Evolutionary conservation across 228 moss, liverwort and hornwort genomes (phyloP).

Genomic region (Sphagnum magellanicum): DNA sequence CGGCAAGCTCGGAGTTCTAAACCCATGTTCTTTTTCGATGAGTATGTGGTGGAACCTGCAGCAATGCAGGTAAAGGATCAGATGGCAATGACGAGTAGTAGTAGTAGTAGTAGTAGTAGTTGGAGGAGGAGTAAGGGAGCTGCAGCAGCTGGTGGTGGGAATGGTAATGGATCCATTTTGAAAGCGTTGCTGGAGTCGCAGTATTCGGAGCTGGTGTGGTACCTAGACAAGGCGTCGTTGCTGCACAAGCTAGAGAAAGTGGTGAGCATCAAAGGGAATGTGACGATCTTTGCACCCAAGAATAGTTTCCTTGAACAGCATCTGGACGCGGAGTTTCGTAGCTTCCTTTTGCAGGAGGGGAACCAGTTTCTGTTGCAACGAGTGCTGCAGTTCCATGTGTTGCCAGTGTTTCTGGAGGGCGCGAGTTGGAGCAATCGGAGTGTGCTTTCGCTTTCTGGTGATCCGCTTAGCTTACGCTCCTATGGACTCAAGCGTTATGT

Average conservation of each 20-base stretch:
- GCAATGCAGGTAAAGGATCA: no score
- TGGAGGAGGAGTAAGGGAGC: not conserved
- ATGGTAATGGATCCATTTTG: slow-evolving; percentile 43
- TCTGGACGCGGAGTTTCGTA: slow-evolving; percentile 40
- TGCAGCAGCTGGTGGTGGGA: not conserved
- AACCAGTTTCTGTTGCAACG: slow-evolving; percentile 47
- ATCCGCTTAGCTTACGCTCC: slow-evolving; percentile 29
- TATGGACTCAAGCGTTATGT: slow-evolving; percentile 46
- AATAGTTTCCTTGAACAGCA: slow-evolving; percentile 43
- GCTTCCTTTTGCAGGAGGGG: slow-evolving; percentile 61
- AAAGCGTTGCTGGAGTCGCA: slow-evolving; percentile 84
- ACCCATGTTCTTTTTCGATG: no score
- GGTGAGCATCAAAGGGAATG: slow-evolving; percentile 30
- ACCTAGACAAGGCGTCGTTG: slow-evolving; percentile 78
- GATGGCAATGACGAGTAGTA: not conserved
- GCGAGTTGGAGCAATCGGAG: slow-evolving; percentile 44
- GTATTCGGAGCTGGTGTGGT: slow-evolving; percentile 77
- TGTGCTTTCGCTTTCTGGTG: slow-evolving; percentile 36
- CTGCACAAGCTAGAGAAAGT: slow-evolving; percentile 77
- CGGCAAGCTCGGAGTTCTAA: no score
- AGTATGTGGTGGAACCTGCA: no score
- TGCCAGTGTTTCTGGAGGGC: slow-evolving; percentile 35
- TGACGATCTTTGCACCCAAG: slow-evolving; percentile 76
- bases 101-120: not conserved
- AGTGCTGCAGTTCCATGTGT: slow-evolving; percentile 65